These are phyloP conservation scores for Gaultheria prostrata DNA, from an alignment of 148 eudicot species.

Conservation along the genomic window DNA sequence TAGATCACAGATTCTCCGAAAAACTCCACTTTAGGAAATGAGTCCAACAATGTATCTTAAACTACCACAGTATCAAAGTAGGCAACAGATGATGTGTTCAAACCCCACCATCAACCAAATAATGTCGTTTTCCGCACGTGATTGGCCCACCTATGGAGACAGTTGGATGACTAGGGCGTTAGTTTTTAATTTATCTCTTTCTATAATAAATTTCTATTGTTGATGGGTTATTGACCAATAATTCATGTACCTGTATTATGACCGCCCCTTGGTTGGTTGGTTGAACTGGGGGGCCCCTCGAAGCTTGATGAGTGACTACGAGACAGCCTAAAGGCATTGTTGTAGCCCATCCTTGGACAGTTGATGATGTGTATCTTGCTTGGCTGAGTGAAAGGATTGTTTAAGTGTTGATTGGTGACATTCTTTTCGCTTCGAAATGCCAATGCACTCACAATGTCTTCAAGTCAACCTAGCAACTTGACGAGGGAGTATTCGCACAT, in stretches of 20 bases:
- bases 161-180: not conserved
- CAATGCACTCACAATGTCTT: too few relatives aligned
- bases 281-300: not conserved
- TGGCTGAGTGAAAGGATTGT: not conserved
- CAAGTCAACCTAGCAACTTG: too few relatives aligned
- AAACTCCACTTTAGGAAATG: not conserved
- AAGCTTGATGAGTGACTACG: not conserved
- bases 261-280: not conserved
- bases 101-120: not conserved
- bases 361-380: not conserved
- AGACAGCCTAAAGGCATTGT: not conserved
- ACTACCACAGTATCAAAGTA: not conserved
- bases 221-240: not conserved
- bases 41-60: not conserved
- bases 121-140: not conserved
- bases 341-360: not conserved
- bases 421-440: not conserved
- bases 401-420: not conserved
- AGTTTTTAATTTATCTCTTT: not conserved
- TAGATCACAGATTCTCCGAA: too few relatives aligned
- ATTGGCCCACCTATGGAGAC: constrained; percentile 2
- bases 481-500: not conserved
- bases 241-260: not conserved
- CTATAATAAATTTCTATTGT: not conserved
- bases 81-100: not conserved